Conservation (phyloP, 805 yeast genomes). For the Isabelozyma rhagii region DNA sequence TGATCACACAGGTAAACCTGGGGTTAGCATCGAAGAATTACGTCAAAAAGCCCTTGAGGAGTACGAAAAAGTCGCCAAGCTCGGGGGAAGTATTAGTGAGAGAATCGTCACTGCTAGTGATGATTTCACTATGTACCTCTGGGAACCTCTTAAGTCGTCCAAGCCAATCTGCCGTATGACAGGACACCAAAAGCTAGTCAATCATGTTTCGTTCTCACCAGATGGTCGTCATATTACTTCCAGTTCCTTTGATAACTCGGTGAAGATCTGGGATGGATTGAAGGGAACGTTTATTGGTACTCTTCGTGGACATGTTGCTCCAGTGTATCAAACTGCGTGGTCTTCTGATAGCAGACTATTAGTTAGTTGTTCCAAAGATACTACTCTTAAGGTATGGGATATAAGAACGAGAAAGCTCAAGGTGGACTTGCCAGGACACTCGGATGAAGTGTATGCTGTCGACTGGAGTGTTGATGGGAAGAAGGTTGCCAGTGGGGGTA, state of each 20-base stretch:
- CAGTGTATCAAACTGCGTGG: conserved; percentile 98
- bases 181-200: conserved; percentile 95
- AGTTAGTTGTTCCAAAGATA: conserved; percentile 93
- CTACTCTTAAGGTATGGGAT: conserved; percentile 96
- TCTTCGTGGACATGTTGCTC: conserved; percentile 94
- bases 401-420: conserved; percentile 77
- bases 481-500: conserved; percentile 95
- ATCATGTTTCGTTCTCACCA: conserved; percentile 93
- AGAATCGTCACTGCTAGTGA: conserved; percentile 93
- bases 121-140: conserved; percentile 95
- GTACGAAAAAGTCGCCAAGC: conserved; percentile 60
- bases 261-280: conserved; percentile 94
- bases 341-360: conserved; percentile 88
- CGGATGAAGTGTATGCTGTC: conserved; percentile 93
- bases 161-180: conserved; percentile 94
- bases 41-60: conserved; percentile 52
- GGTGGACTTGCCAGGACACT: conserved; percentile 92
- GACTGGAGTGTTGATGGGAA: conserved; percentile 98
- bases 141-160: conserved; percentile 82
- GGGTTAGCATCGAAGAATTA: conserved; percentile 21
- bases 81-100: conserved; percentile 59
- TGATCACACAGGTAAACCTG: conserved; percentile 57
- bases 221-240: conserved; percentile 90
- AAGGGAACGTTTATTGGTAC: conserved; percentile 88
- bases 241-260: conserved; percentile 92